Percentiles rank a stretch among this genome's conserved stretches.
Conservation (phyloP, 1,139 yeast species). For the Debaryomyces psychrophilus region DNA sequence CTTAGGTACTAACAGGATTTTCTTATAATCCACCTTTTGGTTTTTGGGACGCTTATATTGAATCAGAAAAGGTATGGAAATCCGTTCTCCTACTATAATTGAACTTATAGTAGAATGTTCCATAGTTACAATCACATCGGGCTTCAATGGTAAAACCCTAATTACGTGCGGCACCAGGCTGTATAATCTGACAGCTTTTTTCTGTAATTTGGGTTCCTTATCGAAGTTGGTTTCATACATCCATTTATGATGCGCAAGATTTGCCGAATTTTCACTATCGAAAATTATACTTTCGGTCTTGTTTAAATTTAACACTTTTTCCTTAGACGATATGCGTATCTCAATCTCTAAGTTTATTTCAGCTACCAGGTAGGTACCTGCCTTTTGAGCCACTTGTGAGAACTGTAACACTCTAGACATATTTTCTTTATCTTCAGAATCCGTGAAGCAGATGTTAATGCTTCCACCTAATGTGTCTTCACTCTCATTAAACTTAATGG, state of each 20-base stretch:
- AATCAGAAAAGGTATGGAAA: slow-evolving; percentile 26
- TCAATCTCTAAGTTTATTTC: slow-evolving; percentile 19
- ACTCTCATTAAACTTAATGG: background rate
- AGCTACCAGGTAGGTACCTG: slow-evolving; percentile 29
- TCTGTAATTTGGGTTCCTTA: background rate
- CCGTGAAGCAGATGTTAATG: background rate
- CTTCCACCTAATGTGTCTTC: background rate
- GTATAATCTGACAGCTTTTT: slow-evolving; percentile 10
- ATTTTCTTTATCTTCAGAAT: background rate
- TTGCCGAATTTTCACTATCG: background rate
- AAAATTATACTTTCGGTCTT: slow-evolving; percentile 13
- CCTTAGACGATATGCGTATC: slow-evolving; percentile 11
- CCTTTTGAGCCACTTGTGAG: slow-evolving; percentile 24
- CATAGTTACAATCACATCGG: slow-evolving; percentile 20
- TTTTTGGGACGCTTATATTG: slow-evolving; percentile 20
- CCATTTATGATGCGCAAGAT: background rate
- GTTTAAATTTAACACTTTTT: slow-evolving; percentile 11
- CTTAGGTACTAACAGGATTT: slow-evolving; percentile 26
- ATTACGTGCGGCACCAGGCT: slow-evolving; percentile 15
- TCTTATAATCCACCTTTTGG: slow-evolving; percentile 23
- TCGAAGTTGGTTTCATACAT: background rate
- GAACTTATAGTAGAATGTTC: slow-evolving; percentile 9
- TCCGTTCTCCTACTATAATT: slow-evolving; percentile 35
- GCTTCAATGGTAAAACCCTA: slow-evolving; percentile 26
- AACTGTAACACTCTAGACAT: slow-evolving; percentile 26